Percentiles rank a stretch among this genome's conserved stretches.
Evolutionary conservation across 805 yeast genomes (phyloP).

Genomic region (Ogataea sp.): DNA sequence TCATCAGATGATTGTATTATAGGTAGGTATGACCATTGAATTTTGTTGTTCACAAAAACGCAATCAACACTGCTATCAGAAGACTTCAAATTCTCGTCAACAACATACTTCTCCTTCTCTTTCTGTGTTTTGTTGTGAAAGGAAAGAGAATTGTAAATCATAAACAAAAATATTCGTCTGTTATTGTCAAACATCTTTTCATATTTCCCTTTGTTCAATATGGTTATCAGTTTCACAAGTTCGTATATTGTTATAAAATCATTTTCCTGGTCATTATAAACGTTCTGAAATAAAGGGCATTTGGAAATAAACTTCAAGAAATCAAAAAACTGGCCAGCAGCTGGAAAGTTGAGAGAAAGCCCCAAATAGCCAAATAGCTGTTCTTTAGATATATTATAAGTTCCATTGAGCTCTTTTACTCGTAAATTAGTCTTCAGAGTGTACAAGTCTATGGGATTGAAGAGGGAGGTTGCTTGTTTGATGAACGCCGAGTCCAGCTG

Average conservation of each 20-base stretch:
- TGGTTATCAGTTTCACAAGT: slow-evolving; percentile 33
- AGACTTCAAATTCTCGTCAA: neutral
- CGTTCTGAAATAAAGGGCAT: slow-evolving; percentile 13
- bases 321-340: slow-evolving; percentile 27
- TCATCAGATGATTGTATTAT: slow-evolving; percentile 35
- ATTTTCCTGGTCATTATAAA: neutral
- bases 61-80: slow-evolving; percentile 12
- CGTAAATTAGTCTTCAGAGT: slow-evolving; percentile 15
- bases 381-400: slow-evolving; percentile 16
- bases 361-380: slow-evolving; percentile 23
- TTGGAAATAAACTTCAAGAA: slow-evolving; percentile 30
- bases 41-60: slow-evolving; percentile 11
- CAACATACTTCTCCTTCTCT: slow-evolving; percentile 4
- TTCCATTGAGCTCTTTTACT: slow-evolving; percentile 13
- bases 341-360: slow-evolving; percentile 26
- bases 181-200: slow-evolving; percentile 26
- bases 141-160: slow-evolving; percentile 42
- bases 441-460: slow-evolving; percentile 17
- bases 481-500: slow-evolving; percentile 12
- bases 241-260: slow-evolving; percentile 29
- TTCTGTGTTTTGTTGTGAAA: slow-evolving; percentile 4
- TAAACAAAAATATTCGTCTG: slow-evolving; percentile 27
- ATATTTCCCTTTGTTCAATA: slow-evolving; percentile 37
- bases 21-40: slow-evolving; percentile 25
- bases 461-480: slow-evolving; percentile 9